These are phyloP conservation scores for Verticillium klebahnii DNA, from an alignment of 2,329 filamentous ascomycete species.

Conservation along the genomic window DNA sequence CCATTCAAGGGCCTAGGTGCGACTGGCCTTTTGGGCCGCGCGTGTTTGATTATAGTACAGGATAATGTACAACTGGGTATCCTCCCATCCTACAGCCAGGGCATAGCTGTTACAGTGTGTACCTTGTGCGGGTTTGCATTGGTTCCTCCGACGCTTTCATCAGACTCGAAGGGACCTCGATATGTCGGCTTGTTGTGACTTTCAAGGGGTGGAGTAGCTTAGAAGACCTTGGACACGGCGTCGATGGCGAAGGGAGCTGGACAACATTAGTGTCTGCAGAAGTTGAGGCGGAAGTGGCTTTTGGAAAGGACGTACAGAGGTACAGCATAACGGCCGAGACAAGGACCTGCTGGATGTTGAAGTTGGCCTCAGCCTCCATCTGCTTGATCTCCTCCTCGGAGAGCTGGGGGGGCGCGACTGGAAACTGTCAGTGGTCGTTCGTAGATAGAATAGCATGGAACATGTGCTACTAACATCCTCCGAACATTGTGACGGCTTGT, in stretches of 20 bases:
- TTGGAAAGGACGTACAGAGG: constrained; percentile 55
- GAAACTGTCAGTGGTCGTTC: background rate
- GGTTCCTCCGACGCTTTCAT: background rate
- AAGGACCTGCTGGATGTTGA: constrained; percentile 63
- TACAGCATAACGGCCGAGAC: constrained; percentile 66
- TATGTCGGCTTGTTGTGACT: background rate
- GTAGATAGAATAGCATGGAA: background rate
- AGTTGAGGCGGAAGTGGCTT: background rate
- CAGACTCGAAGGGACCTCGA: background rate
- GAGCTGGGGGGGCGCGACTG: constrained; percentile 65
- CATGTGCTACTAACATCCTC: constrained; percentile 47
- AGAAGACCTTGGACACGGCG: constrained; percentile 40
- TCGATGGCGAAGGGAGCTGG: constrained; percentile 56
- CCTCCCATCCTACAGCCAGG: constrained; percentile 4
- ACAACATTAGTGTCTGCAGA: background rate
- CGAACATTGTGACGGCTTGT: constrained; percentile 49
- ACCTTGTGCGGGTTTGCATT: background rate
- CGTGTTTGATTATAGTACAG: constrained; percentile 7
- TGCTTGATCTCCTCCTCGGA: constrained; percentile 65
- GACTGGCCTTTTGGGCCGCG: background rate
- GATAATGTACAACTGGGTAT: constrained; percentile 10
- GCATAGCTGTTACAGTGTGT: background rate
- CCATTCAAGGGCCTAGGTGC: background rate
- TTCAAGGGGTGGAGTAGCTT: constrained; percentile 12
- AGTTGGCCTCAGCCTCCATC: constrained; percentile 63